Base-by-base conservation (phyloP, 2,329 filamentous ascomycete species). In the Sporothrix luriei region DNA sequence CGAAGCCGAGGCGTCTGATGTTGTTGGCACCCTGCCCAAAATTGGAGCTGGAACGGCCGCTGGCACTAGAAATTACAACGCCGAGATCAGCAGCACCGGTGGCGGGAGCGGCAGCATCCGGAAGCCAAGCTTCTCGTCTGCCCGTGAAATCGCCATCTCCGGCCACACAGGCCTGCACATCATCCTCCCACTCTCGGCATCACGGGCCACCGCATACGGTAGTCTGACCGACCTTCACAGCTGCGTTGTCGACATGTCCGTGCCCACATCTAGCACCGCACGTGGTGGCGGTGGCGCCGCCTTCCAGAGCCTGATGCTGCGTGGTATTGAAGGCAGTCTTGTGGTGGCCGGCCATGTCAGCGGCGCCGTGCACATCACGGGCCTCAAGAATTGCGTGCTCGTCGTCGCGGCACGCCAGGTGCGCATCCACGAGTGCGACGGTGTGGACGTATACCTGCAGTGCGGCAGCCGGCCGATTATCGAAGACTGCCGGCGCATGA, bases 381-480 rank as follows among this genome's bases (percentile, higher is more conserved):
- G 84, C 0, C 81, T 97, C 1, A 81, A 84, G 66, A 83, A 92
- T 75, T 91, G 89, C 72, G 86, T 93, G n/a, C 79, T 97, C 16
- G 88, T 97, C 0, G 88, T 97, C 2, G 84, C 87, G 7, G 91
- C 92, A 67, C 86, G 91, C n/a, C 95, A 99, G 79, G 93, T 97
- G 75, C 87, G 95, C 26, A 94, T 99, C 82, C 95, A 99, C 78
- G 91, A 94, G 73, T 96, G 92, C 76, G 84, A 82, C 57, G 86
- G 93, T 71, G 91, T 96, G 48, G 88, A 92, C 73, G 84, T 99
- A 13, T 98, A 98, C 77, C 82, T 99, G 70, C 86, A 90, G 73
- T 94, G 91, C 76, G 83, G 84, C 0, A 95, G 92, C 75, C 88
- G 93, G 72, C 95, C 95, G 0, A 97, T 99, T 74, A 97, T 99